Percentiles rank a stretch among this genome's conserved stretches.
phyloP scores from a whole-genome alignment of 768 basidiomycete species.

The Suillus weaverae region DNA sequence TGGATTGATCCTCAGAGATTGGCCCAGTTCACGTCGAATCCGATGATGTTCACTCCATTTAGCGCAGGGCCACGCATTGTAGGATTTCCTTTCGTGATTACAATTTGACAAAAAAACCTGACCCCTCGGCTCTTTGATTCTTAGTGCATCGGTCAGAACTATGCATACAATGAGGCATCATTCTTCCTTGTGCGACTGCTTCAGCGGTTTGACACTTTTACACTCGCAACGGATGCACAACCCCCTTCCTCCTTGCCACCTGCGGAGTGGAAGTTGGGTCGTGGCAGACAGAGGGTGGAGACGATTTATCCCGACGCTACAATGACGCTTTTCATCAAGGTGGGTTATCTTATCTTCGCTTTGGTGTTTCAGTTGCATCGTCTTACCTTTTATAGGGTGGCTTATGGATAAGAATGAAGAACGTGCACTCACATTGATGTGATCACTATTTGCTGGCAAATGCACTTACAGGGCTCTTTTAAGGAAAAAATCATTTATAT shows the following conservation, averaged over 20 bases:
- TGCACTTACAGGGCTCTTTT: neutral
- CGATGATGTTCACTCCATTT: slow-evolving; percentile 73
- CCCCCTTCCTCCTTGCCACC: slow-evolving; percentile 65
- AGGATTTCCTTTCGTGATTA: slow-evolving; percentile 15
- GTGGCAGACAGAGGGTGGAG: slow-evolving; percentile 54
- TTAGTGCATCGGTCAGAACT: slow-evolving; percentile 72
- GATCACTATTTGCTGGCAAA: neutral
- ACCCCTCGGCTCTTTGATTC: slow-evolving; percentile 11
- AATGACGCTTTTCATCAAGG: slow-evolving; percentile 68
- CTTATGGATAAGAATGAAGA: slow-evolving; percentile 54
- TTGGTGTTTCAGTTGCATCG: slow-evolving; percentile 7
- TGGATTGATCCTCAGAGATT: slow-evolving; percentile 67
- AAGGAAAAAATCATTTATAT: slow-evolving; percentile 16
- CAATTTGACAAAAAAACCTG: neutral
- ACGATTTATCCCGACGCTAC: slow-evolving; percentile 62
- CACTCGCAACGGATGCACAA: slow-evolving; percentile 60
- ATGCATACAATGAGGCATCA: slow-evolving; percentile 76
- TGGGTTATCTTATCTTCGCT: slow-evolving; percentile 24
- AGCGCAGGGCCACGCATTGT: slow-evolving; percentile 66
- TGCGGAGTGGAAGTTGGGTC: slow-evolving; percentile 46
- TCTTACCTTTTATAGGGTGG: slow-evolving; percentile 44
- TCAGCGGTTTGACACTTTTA: slow-evolving; percentile 62
- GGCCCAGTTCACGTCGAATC: slow-evolving; percentile 51
- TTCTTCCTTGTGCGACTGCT: slow-evolving; percentile 68
- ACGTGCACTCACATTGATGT: slow-evolving; percentile 17